These are phyloP conservation scores for Aspergillus sp. DNA, from an alignment of 2,329 filamentous ascomycete species.

Conservation along the genomic window DNA sequence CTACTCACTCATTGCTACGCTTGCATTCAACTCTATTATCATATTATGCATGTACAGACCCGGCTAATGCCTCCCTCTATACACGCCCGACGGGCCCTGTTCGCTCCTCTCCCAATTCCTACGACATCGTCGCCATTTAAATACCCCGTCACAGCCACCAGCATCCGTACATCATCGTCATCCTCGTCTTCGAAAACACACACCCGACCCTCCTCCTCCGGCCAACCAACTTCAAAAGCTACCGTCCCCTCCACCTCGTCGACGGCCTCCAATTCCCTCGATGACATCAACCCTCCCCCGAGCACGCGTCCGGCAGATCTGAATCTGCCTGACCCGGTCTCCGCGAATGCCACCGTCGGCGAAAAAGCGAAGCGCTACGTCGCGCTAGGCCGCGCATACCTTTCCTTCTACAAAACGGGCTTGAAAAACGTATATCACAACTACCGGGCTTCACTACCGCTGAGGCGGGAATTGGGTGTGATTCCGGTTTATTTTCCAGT, in stretches of 20 bases:
- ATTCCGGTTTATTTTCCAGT: constrained; percentile 24
- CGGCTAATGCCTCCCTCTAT: constrained; percentile 6
- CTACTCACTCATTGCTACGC: background rate
- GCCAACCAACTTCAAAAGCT: constrained; percentile 7
- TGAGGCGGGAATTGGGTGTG: constrained; percentile 21
- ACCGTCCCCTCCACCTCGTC: constrained; percentile 12
- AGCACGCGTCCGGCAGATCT: constrained; percentile 67
- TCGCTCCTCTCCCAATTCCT: background rate
- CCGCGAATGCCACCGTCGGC: constrained; percentile 35
- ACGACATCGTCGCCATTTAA: background rate
- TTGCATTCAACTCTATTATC: background rate
- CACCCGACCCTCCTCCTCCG: constrained; percentile 12
- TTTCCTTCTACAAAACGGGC: constrained; percentile 80
- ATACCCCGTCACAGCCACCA: background rate
- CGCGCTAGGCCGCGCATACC: constrained; percentile 63
- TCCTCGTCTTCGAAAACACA: constrained; percentile 11
- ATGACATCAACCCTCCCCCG: constrained; percentile 59
- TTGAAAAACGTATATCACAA: constrained; percentile 68
- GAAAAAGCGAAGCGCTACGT: constrained; percentile 25
- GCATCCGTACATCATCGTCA: constrained; percentile 4
- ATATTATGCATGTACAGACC: too few relatives aligned
- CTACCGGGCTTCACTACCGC: constrained; percentile 31
- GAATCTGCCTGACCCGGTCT: constrained; percentile 50
- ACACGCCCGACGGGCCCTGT: constrained; percentile 5
- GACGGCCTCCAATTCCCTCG: constrained; percentile 10